phyloP scores from a whole-genome alignment of 2,329 filamentous ascomycete species.

The Aspergillus ochraceoroseus region DNA sequence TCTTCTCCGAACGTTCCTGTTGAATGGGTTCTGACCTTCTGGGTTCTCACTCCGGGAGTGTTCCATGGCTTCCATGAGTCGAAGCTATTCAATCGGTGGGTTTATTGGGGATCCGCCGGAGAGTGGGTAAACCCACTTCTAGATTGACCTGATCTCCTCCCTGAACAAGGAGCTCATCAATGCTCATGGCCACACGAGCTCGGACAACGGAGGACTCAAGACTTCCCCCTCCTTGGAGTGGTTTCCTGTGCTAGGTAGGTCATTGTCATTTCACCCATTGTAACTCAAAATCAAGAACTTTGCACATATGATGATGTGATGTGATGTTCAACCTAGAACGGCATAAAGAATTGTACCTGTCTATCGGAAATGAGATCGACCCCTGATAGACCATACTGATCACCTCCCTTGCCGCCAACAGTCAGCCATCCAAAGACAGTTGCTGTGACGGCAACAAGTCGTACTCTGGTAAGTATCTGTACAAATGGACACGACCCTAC shows the following conservation, averaged over 20 bases:
- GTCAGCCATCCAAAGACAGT: conserved; percentile 7
- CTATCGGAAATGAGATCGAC: conserved; percentile 14
- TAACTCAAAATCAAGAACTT: no score
- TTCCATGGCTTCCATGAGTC: conserved; percentile 7
- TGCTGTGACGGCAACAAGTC: no score
- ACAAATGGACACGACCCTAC: background rate
- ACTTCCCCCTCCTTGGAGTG: conserved; percentile 4
- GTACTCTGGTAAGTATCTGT: no score
- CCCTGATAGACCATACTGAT: conserved; percentile 11
- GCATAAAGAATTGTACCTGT: conserved; percentile 11
- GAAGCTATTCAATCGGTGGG: conserved; percentile 15
- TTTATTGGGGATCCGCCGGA: conserved; percentile 19
- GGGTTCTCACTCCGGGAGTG: background rate
- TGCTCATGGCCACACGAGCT: conserved; percentile 19
- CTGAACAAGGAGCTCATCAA: conserved; percentile 16
- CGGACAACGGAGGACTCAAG: no score
- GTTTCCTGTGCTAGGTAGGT: conserved; percentile 7
- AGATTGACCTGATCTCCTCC: conserved; percentile 19
- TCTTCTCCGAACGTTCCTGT: conserved; percentile 13
- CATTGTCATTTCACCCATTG: no score
- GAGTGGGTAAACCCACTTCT: conserved; percentile 19
- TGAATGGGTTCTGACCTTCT: conserved; percentile 12
- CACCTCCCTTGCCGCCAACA: conserved; percentile 11
- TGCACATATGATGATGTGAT: no score
- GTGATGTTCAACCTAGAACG: conserved; percentile 3